These are phyloP conservation scores for Pisolithus orientalis DNA, from an alignment of 768 basidiomycete species.

Conservation along the genomic window DNA sequence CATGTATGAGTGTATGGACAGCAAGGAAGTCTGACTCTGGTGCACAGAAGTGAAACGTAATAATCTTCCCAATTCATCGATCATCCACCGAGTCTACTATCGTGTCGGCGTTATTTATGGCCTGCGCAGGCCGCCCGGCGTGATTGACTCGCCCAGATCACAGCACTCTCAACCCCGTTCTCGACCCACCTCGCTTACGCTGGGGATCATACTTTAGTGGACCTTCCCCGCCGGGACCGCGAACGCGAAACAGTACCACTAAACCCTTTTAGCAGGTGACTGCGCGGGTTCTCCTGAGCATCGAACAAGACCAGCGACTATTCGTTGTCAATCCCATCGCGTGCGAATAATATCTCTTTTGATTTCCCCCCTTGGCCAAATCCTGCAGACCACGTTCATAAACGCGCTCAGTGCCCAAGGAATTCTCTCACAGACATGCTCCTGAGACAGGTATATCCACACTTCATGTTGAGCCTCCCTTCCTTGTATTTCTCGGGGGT, in stretches of 20 bases:
- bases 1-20: too few relatives aligned
- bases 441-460: constrained; percentile 39
- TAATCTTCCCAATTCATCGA: too few relatives aligned
- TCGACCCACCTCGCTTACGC: constrained; percentile 49
- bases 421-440: constrained; percentile 31
- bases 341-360: constrained; percentile 18
- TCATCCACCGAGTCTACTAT: too few relatives aligned
- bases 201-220: constrained; percentile 47
- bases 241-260: constrained; percentile 49
- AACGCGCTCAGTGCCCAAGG: constrained; percentile 13
- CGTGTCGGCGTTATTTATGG: too few relatives aligned
- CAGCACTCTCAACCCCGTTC: constrained; percentile 18
- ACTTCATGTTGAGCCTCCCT: constrained; percentile 62
- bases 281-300: constrained; percentile 18
- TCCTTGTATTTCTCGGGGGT: constrained; percentile 77
- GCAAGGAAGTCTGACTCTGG: too few relatives aligned
- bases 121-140: constrained; percentile 9
- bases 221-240: constrained; percentile 43
- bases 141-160: constrained; percentile 17
- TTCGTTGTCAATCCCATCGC: constrained; percentile 11
- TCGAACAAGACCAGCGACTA: constrained; percentile 4
- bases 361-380: constrained; percentile 8
- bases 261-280: constrained; percentile 41
- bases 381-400: constrained; percentile 8
- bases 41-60: too few relatives aligned